Base-by-base conservation (phyloP, 2,329 filamentous ascomycete species). In the Atkinsonella hypoxylon region DNA sequence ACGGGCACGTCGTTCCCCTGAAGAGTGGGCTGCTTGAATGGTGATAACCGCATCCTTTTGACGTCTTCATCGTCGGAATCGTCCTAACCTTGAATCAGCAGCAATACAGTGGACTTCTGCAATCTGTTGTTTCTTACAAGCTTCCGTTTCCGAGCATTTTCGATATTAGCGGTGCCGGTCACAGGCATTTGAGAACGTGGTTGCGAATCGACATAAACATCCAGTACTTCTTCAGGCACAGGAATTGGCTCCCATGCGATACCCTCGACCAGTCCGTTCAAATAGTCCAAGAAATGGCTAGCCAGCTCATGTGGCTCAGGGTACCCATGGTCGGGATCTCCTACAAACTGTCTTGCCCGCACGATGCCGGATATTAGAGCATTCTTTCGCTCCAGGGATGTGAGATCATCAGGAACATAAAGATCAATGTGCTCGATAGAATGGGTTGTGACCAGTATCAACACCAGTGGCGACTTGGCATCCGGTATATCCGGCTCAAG, bases 361-460 rank as follows among this genome's bases (percentile, higher is more conserved):
- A 68, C 65, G 13, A 70, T 65, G 9, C 54, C 67, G 49, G 59
- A 70, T 26, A 73, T 56, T 1, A 74, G 62, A 2, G 69, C 67
- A 48, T 71, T 76, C 52, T 72, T 76, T 15, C 72, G 69, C 55
- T 79, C 75, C 6, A 77, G 50, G 0, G 60, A 54, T 2, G 66
- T 61, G 15, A 66, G 52, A 5, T 62, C 56, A 7, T 57, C 54
- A 1, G 67, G 65, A 26, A 79, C 63, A 15, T 71, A 66, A 46
- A 74, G 62, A 51, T 74, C 72, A 41, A 81, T 68, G 52, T 82
- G 78, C 59, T 82, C 77, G 38, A 81, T 70, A 1, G 77, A 76
- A 54, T 74, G 70, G 2, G 68, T 71, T 6, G 70, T 73, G 5
- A 75, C 71, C 5, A 81, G 67, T 0, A 67, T 65, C 50, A 82